Percentiles rank a stretch among this genome's conserved stretches.
phyloP scores from a whole-genome alignment of 2,329 filamentous ascomycete genomes.

The Clarireedia hainanense region DNA sequence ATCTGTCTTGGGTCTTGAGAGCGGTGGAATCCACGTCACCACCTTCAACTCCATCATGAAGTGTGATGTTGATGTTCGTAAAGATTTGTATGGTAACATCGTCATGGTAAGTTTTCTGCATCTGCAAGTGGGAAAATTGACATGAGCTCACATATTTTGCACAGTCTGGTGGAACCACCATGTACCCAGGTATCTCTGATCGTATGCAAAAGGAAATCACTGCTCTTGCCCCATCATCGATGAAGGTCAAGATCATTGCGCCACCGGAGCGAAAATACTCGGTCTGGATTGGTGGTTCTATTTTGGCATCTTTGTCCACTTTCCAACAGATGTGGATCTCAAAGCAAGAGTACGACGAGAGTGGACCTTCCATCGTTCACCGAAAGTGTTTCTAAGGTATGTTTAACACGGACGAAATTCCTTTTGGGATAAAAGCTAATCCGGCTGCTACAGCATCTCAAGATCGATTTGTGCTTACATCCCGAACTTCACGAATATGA shows the following conservation, averaged over 20 bases:
- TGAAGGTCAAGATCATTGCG: slow-evolving; percentile 99
- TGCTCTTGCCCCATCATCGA: slow-evolving; percentile 95
- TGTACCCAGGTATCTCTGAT: slow-evolving; percentile 99
- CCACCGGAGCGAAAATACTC: slow-evolving; percentile 99
- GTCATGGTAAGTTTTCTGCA: slow-evolving; percentile 75
- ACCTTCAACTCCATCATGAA: slow-evolving; percentile 99
- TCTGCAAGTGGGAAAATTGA: not conserved
- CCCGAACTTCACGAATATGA: slow-evolving; percentile 30
- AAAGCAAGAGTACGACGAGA: slow-evolving; percentile 99
- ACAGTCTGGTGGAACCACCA: slow-evolving; percentile 99
- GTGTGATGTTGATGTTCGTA: slow-evolving; percentile 99
- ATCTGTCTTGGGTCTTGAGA: slow-evolving; percentile 95
- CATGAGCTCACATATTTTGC: slow-evolving; percentile 12
- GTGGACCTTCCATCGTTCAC: slow-evolving; percentile 97
- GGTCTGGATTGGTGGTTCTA: slow-evolving; percentile 99
- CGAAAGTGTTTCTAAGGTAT: slow-evolving; percentile 99
- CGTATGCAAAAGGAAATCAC: slow-evolving; percentile 99
- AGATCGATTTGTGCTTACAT: slow-evolving; percentile 25
- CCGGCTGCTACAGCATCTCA: slow-evolving; percentile 12
- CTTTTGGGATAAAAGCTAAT: not conserved
- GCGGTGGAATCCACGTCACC: slow-evolving; percentile 97
- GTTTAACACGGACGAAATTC: slow-evolving; percentile 9
- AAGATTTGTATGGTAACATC: slow-evolving; percentile 99
- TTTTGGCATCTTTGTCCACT: slow-evolving; percentile 97
- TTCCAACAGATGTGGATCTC: slow-evolving; percentile 99